phyloP scores from a whole-genome alignment of 2,329 filamentous ascomycete genomes.

The Dothistroma pini region DNA sequence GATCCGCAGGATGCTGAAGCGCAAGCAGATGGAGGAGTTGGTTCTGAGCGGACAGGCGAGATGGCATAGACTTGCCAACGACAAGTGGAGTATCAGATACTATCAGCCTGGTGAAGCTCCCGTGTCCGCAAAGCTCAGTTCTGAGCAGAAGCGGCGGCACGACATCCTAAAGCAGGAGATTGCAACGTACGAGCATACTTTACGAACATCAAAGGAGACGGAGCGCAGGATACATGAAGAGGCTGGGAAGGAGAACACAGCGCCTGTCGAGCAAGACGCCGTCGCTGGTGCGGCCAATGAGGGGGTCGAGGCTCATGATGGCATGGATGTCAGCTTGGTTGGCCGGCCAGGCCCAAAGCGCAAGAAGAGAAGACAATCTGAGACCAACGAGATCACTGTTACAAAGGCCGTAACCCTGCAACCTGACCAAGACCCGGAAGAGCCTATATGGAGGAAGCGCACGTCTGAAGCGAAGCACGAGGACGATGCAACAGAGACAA shows the following conservation, averaged over 20 bases:
- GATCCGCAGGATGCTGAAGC: slow-evolving; percentile 4
- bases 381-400: not conserved
- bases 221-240: not conserved
- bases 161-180: not conserved
- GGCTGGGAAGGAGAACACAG: not conserved
- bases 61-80: slow-evolving; percentile 4
- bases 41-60: slow-evolving; percentile 1
- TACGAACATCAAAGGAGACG: not conserved
- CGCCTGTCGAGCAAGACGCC: not conserved
- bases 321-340: not conserved
- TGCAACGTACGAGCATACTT: not conserved
- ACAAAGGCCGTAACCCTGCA: not conserved
- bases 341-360: not conserved
- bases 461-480: not conserved
- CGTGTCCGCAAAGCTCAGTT: not conserved
- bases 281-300: not conserved
- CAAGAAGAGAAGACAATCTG: not conserved
- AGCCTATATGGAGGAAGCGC: not conserved
- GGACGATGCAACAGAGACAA: not conserved
- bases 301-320: not conserved
- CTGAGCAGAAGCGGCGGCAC: not conserved
- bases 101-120: slow-evolving; percentile 4
- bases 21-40: slow-evolving; percentile 8
- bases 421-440: not conserved
- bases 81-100: slow-evolving; percentile 8